Conservation (phyloP, 805 yeast species). For the Priceomyces carsonii region DNA sequence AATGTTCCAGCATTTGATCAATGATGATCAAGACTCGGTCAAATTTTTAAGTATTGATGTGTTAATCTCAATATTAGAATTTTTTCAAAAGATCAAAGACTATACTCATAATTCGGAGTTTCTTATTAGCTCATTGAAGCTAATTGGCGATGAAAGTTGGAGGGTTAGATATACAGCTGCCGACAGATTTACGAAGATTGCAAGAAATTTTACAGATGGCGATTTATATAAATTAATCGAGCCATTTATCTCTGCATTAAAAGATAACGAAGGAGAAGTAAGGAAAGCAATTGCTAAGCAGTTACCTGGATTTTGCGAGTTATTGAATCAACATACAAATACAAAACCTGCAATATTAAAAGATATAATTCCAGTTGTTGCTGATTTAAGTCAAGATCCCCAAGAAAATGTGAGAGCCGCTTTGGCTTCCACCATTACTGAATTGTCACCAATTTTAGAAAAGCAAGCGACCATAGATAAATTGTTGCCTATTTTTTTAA, state of each 20-base stretch:
- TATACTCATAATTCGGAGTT: conserved; percentile 61
- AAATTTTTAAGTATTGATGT: conserved; percentile 88
- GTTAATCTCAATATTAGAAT: conserved; percentile 75
- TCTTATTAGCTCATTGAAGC: conserved; percentile 62
- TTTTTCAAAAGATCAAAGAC: conserved; percentile 60
- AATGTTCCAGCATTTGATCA: conserved; percentile 76
- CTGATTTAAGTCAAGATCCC: conserved; percentile 82
- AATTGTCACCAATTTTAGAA: conserved; percentile 81
- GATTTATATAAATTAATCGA: conserved; percentile 63
- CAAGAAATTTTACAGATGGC: conserved; percentile 59
- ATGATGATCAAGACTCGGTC: conserved; percentile 93
- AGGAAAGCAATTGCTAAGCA: conserved; percentile 93
- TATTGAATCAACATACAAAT: conserved; percentile 39
- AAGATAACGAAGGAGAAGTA: conserved; percentile 95
- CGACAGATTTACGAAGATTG: conserved; percentile 81
- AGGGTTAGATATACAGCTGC: conserved; percentile 98
- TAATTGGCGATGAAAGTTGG: conserved; percentile 92
- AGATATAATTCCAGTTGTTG: conserved; percentile 80
- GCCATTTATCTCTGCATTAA: conserved; percentile 74
- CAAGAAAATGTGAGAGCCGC: conserved; percentile 94
- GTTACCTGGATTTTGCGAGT: conserved; percentile 69
- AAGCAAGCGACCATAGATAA: conserved; percentile 81
- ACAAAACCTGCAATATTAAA: conserved; percentile 54
- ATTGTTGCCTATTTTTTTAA: conserved; percentile 82
- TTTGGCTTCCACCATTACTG: conserved; percentile 83